A percentile compares a stretch with the other conserved stretches of the same genome.
Conservation (phyloP, 1,284 basidiomycete genomes). For the Vanrija sp. region DNA sequence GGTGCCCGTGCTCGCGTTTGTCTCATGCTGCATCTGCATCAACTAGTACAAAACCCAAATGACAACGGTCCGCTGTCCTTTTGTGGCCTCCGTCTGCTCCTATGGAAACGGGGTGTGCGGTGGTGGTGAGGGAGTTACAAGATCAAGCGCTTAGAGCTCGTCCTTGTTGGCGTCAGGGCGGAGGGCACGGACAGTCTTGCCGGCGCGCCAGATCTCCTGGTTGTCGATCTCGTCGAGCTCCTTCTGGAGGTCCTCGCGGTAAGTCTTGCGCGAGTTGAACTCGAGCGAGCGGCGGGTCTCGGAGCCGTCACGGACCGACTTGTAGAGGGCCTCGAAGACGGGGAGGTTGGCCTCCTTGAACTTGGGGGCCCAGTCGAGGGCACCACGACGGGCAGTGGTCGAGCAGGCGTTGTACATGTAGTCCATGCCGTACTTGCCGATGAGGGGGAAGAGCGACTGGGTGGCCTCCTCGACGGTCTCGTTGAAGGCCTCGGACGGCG, state of each 20-base stretch:
- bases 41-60: not conserved
- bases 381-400: conserved; percentile 96
- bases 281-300: conserved; percentile 97
- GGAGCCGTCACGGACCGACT: conserved; percentile 88
- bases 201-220: conserved; percentile 92
- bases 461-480: conserved; percentile 99
- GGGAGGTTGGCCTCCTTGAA: conserved; percentile 87
- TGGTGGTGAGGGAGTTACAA: too few relatives aligned
- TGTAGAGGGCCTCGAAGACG: conserved; percentile 89
- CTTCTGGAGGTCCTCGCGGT: conserved; percentile 88
- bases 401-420: conserved; percentile 99
- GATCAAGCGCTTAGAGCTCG: conserved; percentile 32
- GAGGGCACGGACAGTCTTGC: conserved; percentile 56
- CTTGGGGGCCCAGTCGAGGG: conserved; percentile 98
- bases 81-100: not conserved
- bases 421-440: conserved; percentile 97
- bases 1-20: not conserved
- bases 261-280: conserved; percentile 89
- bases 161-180: conserved; percentile 46
- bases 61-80: not conserved
- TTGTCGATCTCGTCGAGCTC: conserved; percentile 90
- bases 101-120: too few relatives aligned
- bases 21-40: not conserved
- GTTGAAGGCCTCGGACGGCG: conserved; percentile 96
- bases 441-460: conserved; percentile 94